Conservation (phyloP, 2,329 filamentous ascomycete genomes). For the Leptographium wingfieldii region DNA sequence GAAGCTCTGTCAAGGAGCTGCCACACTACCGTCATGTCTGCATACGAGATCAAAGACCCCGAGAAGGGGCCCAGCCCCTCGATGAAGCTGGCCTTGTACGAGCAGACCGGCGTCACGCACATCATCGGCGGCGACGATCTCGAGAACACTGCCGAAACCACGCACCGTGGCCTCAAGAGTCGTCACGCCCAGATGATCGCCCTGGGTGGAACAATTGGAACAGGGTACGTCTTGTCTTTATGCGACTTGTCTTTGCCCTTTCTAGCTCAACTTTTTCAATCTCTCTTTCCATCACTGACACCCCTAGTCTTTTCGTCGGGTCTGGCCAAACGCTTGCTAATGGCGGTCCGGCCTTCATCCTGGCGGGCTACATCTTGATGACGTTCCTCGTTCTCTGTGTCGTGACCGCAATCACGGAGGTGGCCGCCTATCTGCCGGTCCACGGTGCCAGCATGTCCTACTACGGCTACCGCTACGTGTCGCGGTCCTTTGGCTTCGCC, state of each 20-base stretch:
- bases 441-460: slow-evolving; percentile 35
- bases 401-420: slow-evolving; percentile 33
- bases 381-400: slow-evolving; percentile 23
- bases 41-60: background rate
- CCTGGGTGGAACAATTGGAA: slow-evolving; percentile 35
- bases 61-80: background rate
- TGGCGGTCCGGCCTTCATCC: slow-evolving; percentile 10
- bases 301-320: slow-evolving; percentile 18
- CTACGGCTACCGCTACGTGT: slow-evolving; percentile 33
- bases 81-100: background rate
- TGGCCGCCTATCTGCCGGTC: slow-evolving; percentile 48
- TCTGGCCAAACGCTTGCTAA: slow-evolving; percentile 10
- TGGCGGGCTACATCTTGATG: slow-evolving; percentile 23
- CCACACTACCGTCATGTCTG: background rate
- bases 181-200: slow-evolving; percentile 38
- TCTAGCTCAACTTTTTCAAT: background rate
- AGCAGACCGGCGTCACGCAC: background rate
- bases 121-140: background rate
- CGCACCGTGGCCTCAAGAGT: slow-evolving; percentile 22
- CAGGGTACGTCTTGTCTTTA: slow-evolving; percentile 17
- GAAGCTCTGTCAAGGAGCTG: background rate
- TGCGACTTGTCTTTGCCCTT: too few species aligned
- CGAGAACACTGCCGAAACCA: background rate
- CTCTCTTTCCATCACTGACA: background rate
- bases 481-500: slow-evolving; percentile 31